Base-by-base conservation (phyloP, 768 basidiomycete genomes). In the Lactarius vividus region DNA sequence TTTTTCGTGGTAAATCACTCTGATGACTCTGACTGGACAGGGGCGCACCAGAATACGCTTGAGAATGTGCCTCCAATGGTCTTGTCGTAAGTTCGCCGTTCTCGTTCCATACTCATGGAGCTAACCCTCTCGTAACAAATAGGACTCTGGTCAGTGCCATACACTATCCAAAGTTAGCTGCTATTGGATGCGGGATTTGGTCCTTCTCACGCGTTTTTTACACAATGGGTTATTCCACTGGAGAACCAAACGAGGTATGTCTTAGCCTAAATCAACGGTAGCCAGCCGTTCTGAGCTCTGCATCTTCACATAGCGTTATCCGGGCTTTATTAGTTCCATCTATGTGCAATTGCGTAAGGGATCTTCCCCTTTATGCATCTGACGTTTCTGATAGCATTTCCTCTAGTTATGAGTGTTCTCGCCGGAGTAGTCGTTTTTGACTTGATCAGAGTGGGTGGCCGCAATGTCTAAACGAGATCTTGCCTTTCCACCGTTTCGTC, bases 21-120 rank as follows among this genome's bases (percentile, higher is more conserved):
- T 11, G 35, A 55, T 23, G 26, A n/a, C 11, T 52, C 26, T 13
- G 13, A 18, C 26, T n/a, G 53, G 26, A 31, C 67, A 89, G 88
- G 88, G 65, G 86, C 87, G 23, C 89, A 91, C 74, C 87, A 88
- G 68, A 83, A 84, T 69, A 84, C 83, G 0, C 74, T 83, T 40
- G 82, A 83, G 70, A 46, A 63, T 23, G 39, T 72, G 10, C 77
- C 78, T 2, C 62, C 62, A 15, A 37, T 76, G 46, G 54, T 77
- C 57, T 10, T 69, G 37, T 58, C 59, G 72, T 73, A 52, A 31
- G 71, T 64, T 26, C 57, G 10, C 26, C 26, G 11, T 40, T 52
- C 6, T 33, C 31, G 23, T n/a, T 15, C 13, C 28, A 1, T 33
- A 8, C 5, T 33, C 20, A 20, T 18, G 8, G 57, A 18, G 46